These are phyloP conservation scores for Nemania sp. DNA, from an alignment of 2,329 filamentous ascomycete genomes.

Conservation along the genomic window DNA sequence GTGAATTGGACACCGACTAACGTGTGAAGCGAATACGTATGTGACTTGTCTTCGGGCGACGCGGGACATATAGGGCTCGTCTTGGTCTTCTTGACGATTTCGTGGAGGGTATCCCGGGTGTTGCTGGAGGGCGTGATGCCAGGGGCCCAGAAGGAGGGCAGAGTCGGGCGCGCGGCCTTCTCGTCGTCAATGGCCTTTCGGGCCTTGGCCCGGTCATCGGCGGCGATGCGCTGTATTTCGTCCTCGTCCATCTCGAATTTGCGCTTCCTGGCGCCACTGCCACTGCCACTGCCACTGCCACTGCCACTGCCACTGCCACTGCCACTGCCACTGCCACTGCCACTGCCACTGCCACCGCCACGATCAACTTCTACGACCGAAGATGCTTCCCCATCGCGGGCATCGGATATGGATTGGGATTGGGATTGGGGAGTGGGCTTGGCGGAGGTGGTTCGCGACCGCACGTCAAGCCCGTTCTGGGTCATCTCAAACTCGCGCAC, in stretches of 20 bases:
- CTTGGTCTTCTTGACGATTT: constrained; percentile 72
- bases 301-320: constrained; percentile 65
- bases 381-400: constrained; percentile 39
- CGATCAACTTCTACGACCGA: constrained; percentile 8
- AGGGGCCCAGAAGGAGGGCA: constrained; percentile 95
- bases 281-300: constrained; percentile 58
- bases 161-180: constrained; percentile 73
- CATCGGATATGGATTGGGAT: constrained; percentile 48
- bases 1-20: constrained; percentile 84
- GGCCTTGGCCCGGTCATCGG: constrained; percentile 76
- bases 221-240: constrained; percentile 77
- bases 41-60: constrained; percentile 73
- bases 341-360: constrained; percentile 60
- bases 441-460: constrained; percentile 39
- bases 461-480: constrained; percentile 74
- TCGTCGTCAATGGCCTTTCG: constrained; percentile 79
- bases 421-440: constrained; percentile 47
- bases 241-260: constrained; percentile 85
- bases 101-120: constrained; percentile 66
- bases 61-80: constrained; percentile 80
- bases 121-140: constrained; percentile 80
- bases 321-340: constrained; percentile 65
- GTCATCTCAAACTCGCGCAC: constrained; percentile 86
- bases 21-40: constrained; percentile 81
- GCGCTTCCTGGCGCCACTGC: constrained; percentile 71